phyloP scores from a whole-genome alignment of 2,329 filamentous ascomycete genomes.

The Sclerotinia minor region DNA sequence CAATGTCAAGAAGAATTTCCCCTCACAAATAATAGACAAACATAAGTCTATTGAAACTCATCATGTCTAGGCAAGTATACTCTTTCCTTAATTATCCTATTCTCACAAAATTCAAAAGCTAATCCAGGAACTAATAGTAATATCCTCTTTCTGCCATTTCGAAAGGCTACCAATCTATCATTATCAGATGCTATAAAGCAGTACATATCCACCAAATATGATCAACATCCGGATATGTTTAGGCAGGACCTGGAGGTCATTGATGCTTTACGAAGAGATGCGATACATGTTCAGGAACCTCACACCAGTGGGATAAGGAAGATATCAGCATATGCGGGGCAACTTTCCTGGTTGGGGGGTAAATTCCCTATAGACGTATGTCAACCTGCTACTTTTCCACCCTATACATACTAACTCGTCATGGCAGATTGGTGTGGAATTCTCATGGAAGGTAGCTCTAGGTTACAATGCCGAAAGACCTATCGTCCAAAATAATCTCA shows the following conservation, averaged over 20 bases:
- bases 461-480: conserved; percentile 84
- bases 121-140: conserved; percentile 34
- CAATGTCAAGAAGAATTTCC: neutral
- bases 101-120: neutral
- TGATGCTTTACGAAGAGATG: conserved; percentile 78
- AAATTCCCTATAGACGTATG: conserved; percentile 94
- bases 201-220: conserved; percentile 98
- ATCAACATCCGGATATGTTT: conserved; percentile 98
- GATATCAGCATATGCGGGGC: conserved; percentile 87
- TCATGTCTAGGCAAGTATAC: conserved; percentile 24
- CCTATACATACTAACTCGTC: conserved; percentile 26
- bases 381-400: conserved; percentile 23
- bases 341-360: conserved; percentile 87
- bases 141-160: conserved; percentile 63
- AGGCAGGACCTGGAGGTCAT: conserved; percentile 83
- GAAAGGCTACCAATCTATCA: conserved; percentile 75
- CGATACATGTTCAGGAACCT: conserved; percentile 84
- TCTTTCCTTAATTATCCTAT: neutral
- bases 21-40: neutral
- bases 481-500: conserved; percentile 63
- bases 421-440: conserved; percentile 81
- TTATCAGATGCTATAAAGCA: conserved; percentile 82
- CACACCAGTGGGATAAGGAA: conserved; percentile 84
- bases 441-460: conserved; percentile 91
- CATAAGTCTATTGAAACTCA: neutral